Percentiles rank a stretch among this genome's conserved stretches.
Conservation (phyloP, 768 basidiomycete genomes). For the Suillus paluster region DNA sequence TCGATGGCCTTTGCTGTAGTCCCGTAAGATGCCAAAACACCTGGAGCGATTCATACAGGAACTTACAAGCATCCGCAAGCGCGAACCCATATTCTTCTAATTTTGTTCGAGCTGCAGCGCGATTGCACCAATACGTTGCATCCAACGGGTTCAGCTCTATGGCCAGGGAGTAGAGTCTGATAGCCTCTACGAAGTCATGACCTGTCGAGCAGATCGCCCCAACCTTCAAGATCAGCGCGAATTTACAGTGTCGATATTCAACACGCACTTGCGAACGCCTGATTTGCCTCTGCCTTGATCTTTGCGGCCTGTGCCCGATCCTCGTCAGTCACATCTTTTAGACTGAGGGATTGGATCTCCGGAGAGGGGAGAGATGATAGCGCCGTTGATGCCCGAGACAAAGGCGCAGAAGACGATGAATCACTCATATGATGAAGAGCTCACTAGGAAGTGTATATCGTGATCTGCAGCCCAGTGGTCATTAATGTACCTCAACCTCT, state of each 20-base stretch:
- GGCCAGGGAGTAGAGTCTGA: slow-evolving; percentile 79
- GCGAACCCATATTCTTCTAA: slow-evolving; percentile 95
- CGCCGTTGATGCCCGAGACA: slow-evolving; percentile 56
- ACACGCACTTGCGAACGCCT: slow-evolving; percentile 73
- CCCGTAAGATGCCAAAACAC: slow-evolving; percentile 10
- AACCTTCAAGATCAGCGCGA: not conserved
- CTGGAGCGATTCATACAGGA: not conserved
- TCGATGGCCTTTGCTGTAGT: slow-evolving; percentile 78
- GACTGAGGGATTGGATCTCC: slow-evolving; percentile 51
- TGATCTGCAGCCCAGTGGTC: slow-evolving; percentile 11
- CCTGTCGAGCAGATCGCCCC: slow-evolving; percentile 37
- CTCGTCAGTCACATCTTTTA: slow-evolving; percentile 68
- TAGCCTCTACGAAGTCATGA: slow-evolving; percentile 79
- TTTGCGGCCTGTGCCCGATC: slow-evolving; percentile 68
- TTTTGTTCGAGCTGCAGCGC: slow-evolving; percentile 91
- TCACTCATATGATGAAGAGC: slow-evolving; percentile 22
- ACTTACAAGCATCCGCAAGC: slow-evolving; percentile 82
- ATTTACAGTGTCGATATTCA: not conserved
- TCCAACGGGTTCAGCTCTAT: slow-evolving; percentile 89
- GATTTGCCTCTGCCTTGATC: slow-evolving; percentile 88
- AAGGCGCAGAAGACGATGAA: slow-evolving; percentile 31
- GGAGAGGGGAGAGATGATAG: slow-evolving; percentile 65
- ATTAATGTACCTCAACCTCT: slow-evolving; percentile 6
- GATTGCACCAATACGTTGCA: slow-evolving; percentile 91
- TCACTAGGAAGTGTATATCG: not conserved